Base-by-base conservation (phyloP, 495 filamentous ascomycete species). In the Aspergillus affinis region DNA sequence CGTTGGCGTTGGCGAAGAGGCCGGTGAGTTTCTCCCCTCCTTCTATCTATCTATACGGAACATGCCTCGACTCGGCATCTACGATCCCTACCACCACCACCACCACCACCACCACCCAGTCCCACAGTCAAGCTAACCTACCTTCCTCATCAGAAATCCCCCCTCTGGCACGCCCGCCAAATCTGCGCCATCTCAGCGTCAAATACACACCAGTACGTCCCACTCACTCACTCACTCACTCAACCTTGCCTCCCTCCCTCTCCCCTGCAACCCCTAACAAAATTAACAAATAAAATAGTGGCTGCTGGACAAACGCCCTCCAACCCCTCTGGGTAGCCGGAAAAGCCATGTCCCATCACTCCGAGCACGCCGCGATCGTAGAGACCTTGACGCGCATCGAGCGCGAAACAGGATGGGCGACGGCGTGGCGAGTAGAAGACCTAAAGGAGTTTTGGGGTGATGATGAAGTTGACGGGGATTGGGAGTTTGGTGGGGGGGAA, bases 241-340 rank as follows among this genome's bases (percentile, higher is more conserved):
- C 49, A 1, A 1, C 15, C n/a, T 23, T 21, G 12, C 2, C 20
- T 49, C 12, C 4, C 48, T 4, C 21, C 18, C 18, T 15, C 12
- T 4, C 36, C 13, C 13, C 10, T 32, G 6, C 7, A 1, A 32
- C 30, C 1, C 30, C 7, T 32, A 32, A 32, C 30, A 12, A 32
- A 32, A 32, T 10, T 41, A 15, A 13, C 36, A 2, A 69, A 50
- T 58, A 36, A 66, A 36, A 66, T 55, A 74, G 76, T 63, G 76
- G 76, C 17, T 77, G 76, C 59, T 72, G 75, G 69, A 80, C 73
- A 6, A 80, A 80, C 65, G 73, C 75, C 10, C 72, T 81, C 3
- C 78, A 81, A 55, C 76, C 78, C 18, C 69, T 80, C 17, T 81
- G 74, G 75, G 63, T 80, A 20, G 78, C 78, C 3, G 78, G 78